phyloP scores from a whole-genome alignment of 352 stramenopile genomes.

The Globisporangium abappressorium region DNA sequence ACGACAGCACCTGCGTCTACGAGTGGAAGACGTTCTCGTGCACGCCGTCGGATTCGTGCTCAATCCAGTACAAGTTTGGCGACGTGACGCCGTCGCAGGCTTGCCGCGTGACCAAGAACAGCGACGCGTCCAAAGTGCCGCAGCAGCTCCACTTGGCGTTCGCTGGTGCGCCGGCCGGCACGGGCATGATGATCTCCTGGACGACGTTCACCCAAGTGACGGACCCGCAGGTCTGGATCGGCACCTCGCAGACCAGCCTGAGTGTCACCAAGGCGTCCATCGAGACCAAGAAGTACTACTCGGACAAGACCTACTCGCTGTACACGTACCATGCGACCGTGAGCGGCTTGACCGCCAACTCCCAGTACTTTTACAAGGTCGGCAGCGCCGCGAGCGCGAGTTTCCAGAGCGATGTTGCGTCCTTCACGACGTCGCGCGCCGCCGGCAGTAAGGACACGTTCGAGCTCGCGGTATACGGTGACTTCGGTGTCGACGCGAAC shows the following conservation, averaged over 20 bases:
- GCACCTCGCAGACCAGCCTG: conserved; percentile 25
- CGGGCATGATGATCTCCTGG: conserved; percentile 64
- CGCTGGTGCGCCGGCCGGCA: conserved; percentile 34
- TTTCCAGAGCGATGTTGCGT: conserved; percentile 28
- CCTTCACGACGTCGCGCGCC: conserved; percentile 29
- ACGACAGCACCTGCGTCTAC: no score
- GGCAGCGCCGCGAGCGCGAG: conserved; percentile 22
- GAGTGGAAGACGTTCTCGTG: no score
- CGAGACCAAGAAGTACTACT: conserved; percentile 43
- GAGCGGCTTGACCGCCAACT: conserved; percentile 6
- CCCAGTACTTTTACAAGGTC: conserved; percentile 54
- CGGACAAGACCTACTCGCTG: conserved; percentile 40
- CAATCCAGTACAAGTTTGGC: conserved; percentile 30
- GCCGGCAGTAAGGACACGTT: conserved; percentile 30
- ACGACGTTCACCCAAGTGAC: conserved; percentile 39
- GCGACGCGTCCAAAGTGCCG: conserved; percentile 20
- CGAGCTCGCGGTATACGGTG: conserved; percentile 52
- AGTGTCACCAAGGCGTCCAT: conserved; percentile 18
- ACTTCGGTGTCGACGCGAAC: conserved; percentile 44
- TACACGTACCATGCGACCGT: conserved; percentile 38
- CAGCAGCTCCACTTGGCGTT: conserved; percentile 63
- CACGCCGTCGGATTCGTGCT: no score
- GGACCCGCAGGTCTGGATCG: conserved; percentile 50
- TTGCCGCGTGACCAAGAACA: conserved; percentile 24
- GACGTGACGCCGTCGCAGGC: conserved; percentile 42